Base-by-base conservation (phyloP, 257 asterid species). In the Solanum lignicaule region DNA sequence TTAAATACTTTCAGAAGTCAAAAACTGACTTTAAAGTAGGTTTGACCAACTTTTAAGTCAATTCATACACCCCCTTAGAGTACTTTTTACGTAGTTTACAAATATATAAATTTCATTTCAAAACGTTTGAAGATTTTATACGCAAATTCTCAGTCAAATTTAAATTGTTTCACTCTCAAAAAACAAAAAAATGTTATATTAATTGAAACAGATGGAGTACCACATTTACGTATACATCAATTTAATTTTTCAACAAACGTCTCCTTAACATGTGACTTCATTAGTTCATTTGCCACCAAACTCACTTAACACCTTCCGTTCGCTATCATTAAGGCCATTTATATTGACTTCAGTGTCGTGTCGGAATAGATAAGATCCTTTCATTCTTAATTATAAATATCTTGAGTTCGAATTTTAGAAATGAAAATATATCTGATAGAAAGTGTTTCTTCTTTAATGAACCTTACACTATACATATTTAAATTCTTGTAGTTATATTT, bases 371-470 rank as follows among this genome's bases (percentile, higher is more conserved):
- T 69, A 69, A 7, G 5, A 29, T 29, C 1, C 7, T 2, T 69
- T 69, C 2, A 14, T 69, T 15, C 1, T 69, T 69, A 31, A 15
- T 2, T 27, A 41, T 39, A 69, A 69, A 69, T 3, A 1, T 29
- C 7, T 31, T 0, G 1, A 0, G 1, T 68, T 68, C 1, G 1
- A 69, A 13, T 0, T 68, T 29, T 29, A 29, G 1, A 15, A 69
- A 14, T 69, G 0, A 3, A 68, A 12, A 27, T 68, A 68, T 2
- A 32, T 29, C 5, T 14, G 4, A 7, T 27, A 27, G 36, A 1
- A 0, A 68, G 21, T 3, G 9, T 9, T 27, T 66, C 6, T 6
- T 2, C 3, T 12, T 66, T 25, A 12, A 66, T 25, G 9, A 5
- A 1, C 9, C 20, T 66, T 12, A 25, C 2, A 27, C 21, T 1